Percentiles rank a stretch among this genome's conserved stretches.
phyloP scores from a whole-genome alignment of 2,329 filamentous ascomycete species.

The Ophiocordyceps robertsii region DNA sequence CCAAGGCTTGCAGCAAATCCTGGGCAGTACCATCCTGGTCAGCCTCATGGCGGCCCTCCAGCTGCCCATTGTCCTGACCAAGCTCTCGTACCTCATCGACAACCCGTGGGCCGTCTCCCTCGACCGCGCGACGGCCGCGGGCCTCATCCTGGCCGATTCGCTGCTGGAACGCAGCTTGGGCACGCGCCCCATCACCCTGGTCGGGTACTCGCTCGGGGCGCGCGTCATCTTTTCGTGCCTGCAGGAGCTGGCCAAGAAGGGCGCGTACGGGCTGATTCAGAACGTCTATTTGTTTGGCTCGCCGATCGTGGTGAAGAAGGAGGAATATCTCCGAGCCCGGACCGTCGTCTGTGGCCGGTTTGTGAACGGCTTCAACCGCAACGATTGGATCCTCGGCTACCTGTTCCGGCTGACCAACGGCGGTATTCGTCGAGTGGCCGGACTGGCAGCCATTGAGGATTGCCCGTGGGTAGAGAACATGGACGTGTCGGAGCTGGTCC shows the following conservation, averaged over 20 bases:
- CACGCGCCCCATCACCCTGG: constrained; percentile 78
- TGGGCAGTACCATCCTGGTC: constrained; percentile 79
- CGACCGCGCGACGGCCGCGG: constrained; percentile 75
- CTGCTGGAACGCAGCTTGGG: constrained; percentile 85
- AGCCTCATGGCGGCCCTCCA: constrained; percentile 86
- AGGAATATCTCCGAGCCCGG: constrained; percentile 71
- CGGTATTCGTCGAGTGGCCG: constrained; percentile 79
- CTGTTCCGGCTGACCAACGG: constrained; percentile 90
- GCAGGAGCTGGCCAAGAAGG: constrained; percentile 70
- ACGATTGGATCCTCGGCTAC: constrained; percentile 96
- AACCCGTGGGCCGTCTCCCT: constrained; percentile 98
- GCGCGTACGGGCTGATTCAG: constrained; percentile 76
- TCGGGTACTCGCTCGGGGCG: constrained; percentile 87
- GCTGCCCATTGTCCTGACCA: constrained; percentile 83
- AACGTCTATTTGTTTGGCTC: constrained; percentile 94
- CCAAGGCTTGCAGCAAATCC: constrained; percentile 87
- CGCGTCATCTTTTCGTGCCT: constrained; percentile 88
- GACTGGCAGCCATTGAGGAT: constrained; percentile 61
- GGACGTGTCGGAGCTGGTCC: constrained; percentile 72
- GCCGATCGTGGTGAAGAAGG: constrained; percentile 79
- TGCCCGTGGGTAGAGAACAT: constrained; percentile 81
- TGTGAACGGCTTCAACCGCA: constrained; percentile 84
- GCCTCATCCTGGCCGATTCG: constrained; percentile 87
- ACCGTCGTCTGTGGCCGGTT: constrained; percentile 87
- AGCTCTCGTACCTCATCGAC: constrained; percentile 90